Conservation (phyloP, 2,329 filamentous ascomycete species). For the Lachnellula willkommii region DNA sequence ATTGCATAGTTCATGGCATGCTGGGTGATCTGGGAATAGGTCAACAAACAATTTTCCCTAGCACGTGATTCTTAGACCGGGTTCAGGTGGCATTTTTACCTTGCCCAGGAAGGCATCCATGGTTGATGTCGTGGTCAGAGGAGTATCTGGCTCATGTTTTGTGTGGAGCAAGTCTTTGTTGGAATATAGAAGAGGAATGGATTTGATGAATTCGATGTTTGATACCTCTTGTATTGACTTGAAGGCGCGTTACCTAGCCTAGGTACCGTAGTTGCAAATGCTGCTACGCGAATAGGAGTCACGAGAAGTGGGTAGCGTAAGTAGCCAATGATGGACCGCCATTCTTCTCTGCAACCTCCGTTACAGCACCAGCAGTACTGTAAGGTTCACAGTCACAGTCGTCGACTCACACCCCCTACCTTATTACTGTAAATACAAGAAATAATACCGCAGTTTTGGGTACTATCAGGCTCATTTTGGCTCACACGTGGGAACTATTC, state of each 20-base stretch:
- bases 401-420: neutral
- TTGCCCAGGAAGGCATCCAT: slow-evolving; percentile 49
- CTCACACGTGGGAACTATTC: too few relatives aligned
- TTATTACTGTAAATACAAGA: neutral
- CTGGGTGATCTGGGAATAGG: slow-evolving; percentile 50
- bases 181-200: too few relatives aligned
- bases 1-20: slow-evolving; percentile 77
- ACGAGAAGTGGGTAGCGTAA: neutral
- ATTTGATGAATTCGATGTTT: neutral
- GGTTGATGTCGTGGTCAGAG: neutral
- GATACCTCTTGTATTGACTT: neutral
- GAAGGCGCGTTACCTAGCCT: neutral
- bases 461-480: neutral
- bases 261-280: neutral
- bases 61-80: slow-evolving; percentile 11
- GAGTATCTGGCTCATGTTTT: neutral
- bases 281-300: slow-evolving; percentile 1
- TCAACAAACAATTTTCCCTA: slow-evolving; percentile 16
- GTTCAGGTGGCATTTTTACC: slow-evolving; percentile 36
- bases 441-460: neutral
- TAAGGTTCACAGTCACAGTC: neutral
- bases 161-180: too few relatives aligned
- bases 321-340: neutral
- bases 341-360: neutral
- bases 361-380: too few relatives aligned